Conservation (phyloP, 2,329 filamentous ascomycete species). For the Lasiodiplodia gonubiensis region DNA sequence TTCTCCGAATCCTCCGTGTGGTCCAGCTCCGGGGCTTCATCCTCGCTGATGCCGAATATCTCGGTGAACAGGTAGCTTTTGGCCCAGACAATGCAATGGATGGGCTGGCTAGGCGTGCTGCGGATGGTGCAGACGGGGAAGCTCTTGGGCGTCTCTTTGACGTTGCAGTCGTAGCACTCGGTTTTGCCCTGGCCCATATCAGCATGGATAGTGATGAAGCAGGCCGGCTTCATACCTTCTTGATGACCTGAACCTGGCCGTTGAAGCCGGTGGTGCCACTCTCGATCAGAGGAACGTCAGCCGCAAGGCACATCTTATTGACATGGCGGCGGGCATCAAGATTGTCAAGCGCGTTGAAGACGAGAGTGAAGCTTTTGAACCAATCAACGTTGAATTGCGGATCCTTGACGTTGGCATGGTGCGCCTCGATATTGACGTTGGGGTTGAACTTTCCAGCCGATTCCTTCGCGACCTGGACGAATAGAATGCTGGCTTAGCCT, state of each 20-base stretch:
- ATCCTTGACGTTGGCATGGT: slow-evolving; percentile 97
- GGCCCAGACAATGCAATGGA: slow-evolving; percentile 98
- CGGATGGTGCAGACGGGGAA: slow-evolving; percentile 97
- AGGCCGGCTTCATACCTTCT: slow-evolving; percentile 60
- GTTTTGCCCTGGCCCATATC: slow-evolving; percentile 67
- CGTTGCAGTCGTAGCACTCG: slow-evolving; percentile 94
- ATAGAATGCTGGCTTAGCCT: slow-evolving; percentile 18
- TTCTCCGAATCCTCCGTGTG: slow-evolving; percentile 82
- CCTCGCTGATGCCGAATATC: slow-evolving; percentile 90
- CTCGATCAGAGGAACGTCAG: slow-evolving; percentile 88
- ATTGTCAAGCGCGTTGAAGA: slow-evolving; percentile 98
- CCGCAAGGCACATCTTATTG: slow-evolving; percentile 95
- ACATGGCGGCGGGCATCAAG: slow-evolving; percentile 92
- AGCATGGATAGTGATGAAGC: not conserved
- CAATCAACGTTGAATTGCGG: slow-evolving; percentile 82
- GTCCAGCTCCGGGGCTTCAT: slow-evolving; percentile 79
- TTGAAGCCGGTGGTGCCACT: slow-evolving; percentile 98
- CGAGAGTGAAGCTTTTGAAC: slow-evolving; percentile 81
- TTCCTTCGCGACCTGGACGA: slow-evolving; percentile 80
- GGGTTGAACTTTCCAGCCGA: slow-evolving; percentile 91
- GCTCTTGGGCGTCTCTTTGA: slow-evolving; percentile 87
- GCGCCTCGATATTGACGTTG: slow-evolving; percentile 80
- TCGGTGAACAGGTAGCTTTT: slow-evolving; percentile 97
- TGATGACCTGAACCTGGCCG: slow-evolving; percentile 96
- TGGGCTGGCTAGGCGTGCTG: slow-evolving; percentile 93